A percentile compares a stretch with the other conserved stretches of the same genome.
These are phyloP conservation scores for Cutaneotrichosporon spelunceum DNA, from an alignment of 1,284 basidiomycete species.

Conservation along the genomic window DNA sequence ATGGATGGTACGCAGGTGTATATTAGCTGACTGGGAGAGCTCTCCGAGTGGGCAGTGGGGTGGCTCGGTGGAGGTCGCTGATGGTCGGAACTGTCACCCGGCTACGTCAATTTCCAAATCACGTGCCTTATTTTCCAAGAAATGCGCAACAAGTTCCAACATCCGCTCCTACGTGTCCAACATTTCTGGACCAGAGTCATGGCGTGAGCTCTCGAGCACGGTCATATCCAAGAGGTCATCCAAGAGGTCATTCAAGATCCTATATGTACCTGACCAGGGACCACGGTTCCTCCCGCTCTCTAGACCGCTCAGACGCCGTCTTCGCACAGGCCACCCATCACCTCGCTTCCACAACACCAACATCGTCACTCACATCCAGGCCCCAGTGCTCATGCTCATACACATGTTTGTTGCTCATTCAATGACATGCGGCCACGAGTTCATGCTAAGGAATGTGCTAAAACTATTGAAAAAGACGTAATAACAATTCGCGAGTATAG, in stretches of 20 bases:
- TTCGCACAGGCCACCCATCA: too few species aligned
- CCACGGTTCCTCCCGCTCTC: too few species aligned
- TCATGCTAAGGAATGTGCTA: slow-evolving; percentile 16
- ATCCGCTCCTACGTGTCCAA: not conserved
- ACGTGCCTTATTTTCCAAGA: slow-evolving; percentile 1
- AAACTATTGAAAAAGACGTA: slow-evolving; percentile 11
- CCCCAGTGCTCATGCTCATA: not conserved
- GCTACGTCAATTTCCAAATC: not conserved
- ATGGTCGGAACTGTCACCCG: not conserved
- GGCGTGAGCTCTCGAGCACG: too few species aligned
- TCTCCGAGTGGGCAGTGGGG: not conserved
- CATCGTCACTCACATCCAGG: not conserved
- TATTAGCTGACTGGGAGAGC: not conserved
- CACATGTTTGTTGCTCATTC: too few species aligned
- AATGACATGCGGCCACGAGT: slow-evolving; percentile 1
- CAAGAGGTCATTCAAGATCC: too few species aligned
- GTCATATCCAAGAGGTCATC: too few species aligned
- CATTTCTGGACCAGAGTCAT: not conserved
- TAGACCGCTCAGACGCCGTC: too few species aligned
- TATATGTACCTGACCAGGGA: too few species aligned
- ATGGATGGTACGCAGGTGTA: not conserved
- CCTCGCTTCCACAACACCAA: not conserved
- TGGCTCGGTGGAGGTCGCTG: not conserved
- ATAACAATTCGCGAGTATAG: slow-evolving; percentile 8
- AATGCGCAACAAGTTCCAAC: not conserved